These are phyloP conservation scores for Mucor racemosus DNA, from an alignment of 371 early-diverging fungal genomes.

Conservation along the genomic window DNA sequence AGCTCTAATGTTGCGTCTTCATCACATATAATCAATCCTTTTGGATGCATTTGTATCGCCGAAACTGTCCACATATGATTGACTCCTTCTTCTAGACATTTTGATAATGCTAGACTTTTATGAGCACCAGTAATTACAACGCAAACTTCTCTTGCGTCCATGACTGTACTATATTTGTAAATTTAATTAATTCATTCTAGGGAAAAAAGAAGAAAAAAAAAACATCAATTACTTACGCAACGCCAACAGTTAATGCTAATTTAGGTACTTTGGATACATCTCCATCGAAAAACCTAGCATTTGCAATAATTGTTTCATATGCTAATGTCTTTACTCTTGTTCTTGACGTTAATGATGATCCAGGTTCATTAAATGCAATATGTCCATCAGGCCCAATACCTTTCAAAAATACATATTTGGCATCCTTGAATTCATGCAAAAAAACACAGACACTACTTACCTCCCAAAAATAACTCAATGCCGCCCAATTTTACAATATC, in stretches of 20 bases:
- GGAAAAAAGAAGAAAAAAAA: not conserved
- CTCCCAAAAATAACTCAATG: slow-evolving; percentile 64
- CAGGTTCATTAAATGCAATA: slow-evolving; percentile 94
- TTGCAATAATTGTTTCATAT: slow-evolving; percentile 90
- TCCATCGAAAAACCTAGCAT: slow-evolving; percentile 87
- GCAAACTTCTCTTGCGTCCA: slow-evolving; percentile 86
- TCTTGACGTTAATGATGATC: slow-evolving; percentile 83
- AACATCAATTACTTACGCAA: slow-evolving; percentile 59
- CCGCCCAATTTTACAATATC: slow-evolving; percentile 64
- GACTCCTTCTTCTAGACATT: slow-evolving; percentile 86
- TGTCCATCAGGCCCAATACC: slow-evolving; percentile 71
- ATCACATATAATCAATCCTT: slow-evolving; percentile 87
- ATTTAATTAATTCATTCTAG: not conserved
- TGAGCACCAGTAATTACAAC: slow-evolving; percentile 88
- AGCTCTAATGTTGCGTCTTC: slow-evolving; percentile 90
- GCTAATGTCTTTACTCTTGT: slow-evolving; percentile 91
- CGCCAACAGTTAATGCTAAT: slow-evolving; percentile 89
- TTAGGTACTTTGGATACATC: slow-evolving; percentile 90
- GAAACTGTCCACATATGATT: slow-evolving; percentile 95
- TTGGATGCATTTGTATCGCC: slow-evolving; percentile 86
- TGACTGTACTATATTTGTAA: slow-evolving; percentile 66
- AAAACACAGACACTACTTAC: slow-evolving; percentile 28
- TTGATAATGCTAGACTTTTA: slow-evolving; percentile 75
- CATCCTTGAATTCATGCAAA: slow-evolving; percentile 45
- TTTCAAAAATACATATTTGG: not conserved